Percentiles rank a stretch among this genome's conserved stretches.
Conservation (phyloP, 2,329 filamentous ascomycete species). For the Paracamarosporium sp. region DNA sequence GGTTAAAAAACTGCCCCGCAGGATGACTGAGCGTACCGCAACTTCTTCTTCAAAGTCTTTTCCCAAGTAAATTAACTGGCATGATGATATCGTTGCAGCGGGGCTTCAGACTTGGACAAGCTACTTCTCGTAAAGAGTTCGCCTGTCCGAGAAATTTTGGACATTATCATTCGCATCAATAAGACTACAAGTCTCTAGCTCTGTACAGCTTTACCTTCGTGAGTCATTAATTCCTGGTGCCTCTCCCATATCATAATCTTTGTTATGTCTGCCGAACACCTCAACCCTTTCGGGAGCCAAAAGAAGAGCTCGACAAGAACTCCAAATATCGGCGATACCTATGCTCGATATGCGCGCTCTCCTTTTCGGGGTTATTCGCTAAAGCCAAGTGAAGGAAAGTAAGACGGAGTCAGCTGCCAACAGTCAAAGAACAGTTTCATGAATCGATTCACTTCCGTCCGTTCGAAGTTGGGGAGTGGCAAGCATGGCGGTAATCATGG, state of each 20-base stretch:
- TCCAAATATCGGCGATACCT: constrained; percentile 8
- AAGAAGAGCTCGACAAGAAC: background rate
- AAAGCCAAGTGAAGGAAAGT: constrained; percentile 4
- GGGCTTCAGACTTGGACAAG: background rate
- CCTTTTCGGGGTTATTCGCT: constrained; percentile 9
- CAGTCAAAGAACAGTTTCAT: constrained; percentile 5
- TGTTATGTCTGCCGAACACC: no score
- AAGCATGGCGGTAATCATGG: background rate
- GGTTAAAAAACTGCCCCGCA: no score
- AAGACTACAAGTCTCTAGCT: no score
- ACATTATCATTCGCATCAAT: no score
- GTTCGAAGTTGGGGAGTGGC: background rate
- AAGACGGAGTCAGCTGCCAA: constrained; percentile 1
- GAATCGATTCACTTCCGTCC: constrained; percentile 13
- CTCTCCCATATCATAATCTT: no score
- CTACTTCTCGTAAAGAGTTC: background rate
- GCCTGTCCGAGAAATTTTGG: no score
- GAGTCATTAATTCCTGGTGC: no score
- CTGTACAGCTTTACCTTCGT: no score
- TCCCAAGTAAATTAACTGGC: background rate
- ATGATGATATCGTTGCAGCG: background rate
- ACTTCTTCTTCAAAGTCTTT: background rate
- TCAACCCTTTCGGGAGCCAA: no score
- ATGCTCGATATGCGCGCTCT: constrained; percentile 11
- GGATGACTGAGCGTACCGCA: no score